Evolutionary conservation across 768 basidiomycete species (phyloP).

Genomic region (Ramaria sp.): DNA sequence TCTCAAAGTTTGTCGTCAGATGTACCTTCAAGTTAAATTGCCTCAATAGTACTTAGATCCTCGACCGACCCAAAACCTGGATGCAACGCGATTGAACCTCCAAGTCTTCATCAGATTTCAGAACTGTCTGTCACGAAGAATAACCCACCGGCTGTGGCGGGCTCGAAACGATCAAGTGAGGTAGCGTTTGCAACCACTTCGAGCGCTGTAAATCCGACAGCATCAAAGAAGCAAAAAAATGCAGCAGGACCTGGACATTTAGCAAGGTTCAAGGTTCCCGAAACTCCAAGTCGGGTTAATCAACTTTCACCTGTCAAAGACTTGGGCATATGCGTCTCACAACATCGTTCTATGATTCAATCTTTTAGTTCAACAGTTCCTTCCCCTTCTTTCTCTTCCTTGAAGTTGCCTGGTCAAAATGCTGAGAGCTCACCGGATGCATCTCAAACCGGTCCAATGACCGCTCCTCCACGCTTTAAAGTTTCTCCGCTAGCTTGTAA

Average conservation of each 20-base stretch:
- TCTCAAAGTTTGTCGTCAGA: neutral
- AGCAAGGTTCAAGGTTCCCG: neutral
- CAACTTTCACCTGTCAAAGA: neutral
- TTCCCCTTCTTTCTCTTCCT: neutral
- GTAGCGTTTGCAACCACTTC: neutral
- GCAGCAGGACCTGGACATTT: neutral
- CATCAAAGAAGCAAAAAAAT: neutral
- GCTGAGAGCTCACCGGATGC: too few relatives aligned
- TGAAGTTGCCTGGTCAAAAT: neutral
- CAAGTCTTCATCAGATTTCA: too few relatives aligned
- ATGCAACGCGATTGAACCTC: too few relatives aligned
- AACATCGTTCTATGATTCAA: neutral
- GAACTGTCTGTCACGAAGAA: too few relatives aligned
- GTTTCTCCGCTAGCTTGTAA: too few relatives aligned
- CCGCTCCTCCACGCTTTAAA: too few relatives aligned
- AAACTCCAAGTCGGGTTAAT: neutral
- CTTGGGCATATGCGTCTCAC: neutral
- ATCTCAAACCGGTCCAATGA: too few relatives aligned
- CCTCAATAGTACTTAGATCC: neutral
- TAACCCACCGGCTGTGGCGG: neutral
- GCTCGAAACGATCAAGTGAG: neutral
- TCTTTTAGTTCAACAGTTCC: neutral
- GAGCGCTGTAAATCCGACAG: neutral
- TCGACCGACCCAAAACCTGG: neutral
- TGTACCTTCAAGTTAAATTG: neutral